Conservation (phyloP, 1,139 yeast genomes). For the Candida sanyaensis region DNA sequence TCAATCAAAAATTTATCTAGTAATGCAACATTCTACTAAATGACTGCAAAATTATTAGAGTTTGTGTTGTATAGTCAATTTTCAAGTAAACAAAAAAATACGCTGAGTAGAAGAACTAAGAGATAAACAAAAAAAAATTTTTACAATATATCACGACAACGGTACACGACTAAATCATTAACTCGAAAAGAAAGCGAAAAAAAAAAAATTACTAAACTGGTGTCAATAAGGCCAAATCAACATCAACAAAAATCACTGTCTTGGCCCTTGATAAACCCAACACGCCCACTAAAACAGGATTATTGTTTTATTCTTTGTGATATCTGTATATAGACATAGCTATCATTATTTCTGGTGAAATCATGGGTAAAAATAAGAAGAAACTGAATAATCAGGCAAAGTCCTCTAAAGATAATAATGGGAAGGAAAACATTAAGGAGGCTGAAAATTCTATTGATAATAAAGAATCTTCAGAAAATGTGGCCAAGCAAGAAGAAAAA, state of each 20-base stretch:
- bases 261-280: background rate
- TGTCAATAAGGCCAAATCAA: background rate
- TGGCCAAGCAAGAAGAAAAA: background rate
- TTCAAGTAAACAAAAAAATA: too few species aligned
- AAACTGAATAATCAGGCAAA: slow-evolving; percentile 4
- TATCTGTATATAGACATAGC: background rate
- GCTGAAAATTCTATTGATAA: background rate
- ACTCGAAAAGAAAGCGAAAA: background rate
- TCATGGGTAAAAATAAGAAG: slow-evolving; percentile 7
- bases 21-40: too few species aligned
- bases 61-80: background rate
- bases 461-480: slow-evolving; percentile 1
- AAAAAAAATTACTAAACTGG: background rate
- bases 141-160: background rate
- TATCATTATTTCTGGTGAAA: background rate
- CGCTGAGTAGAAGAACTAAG: background rate
- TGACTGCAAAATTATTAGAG: too few species aligned
- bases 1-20: too few species aligned
- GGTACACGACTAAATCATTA: background rate
- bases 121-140: background rate
- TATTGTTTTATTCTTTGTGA: background rate
- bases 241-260: background rate
- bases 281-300: background rate
- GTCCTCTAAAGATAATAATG: background rate
- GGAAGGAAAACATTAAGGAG: background rate